These are phyloP conservation scores for Blastocystis sp. DNA, from an alignment of 352 stramenopile species.

Conservation along the genomic window DNA sequence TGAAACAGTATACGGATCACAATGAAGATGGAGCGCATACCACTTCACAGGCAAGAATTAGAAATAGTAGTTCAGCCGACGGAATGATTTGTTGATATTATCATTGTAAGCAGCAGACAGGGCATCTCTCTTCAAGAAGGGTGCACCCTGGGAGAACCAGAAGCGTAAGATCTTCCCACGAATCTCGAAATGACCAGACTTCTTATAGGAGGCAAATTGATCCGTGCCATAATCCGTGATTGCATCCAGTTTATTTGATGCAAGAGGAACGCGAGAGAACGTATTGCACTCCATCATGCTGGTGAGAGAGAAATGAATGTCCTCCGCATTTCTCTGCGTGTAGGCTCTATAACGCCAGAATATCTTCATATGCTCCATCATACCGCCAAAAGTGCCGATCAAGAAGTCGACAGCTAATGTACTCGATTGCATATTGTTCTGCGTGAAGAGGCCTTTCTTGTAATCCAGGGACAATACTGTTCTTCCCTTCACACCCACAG, in stretches of 20 bases:
- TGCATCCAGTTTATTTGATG: too few relatives aligned
- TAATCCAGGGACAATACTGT: not conserved
- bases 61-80: too few relatives aligned
- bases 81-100: too few relatives aligned
- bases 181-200: slow-evolving; percentile 7
- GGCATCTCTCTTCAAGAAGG: too few relatives aligned
- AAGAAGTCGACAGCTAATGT: not conserved
- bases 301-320: not conserved
- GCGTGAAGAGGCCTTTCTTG: not conserved
- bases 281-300: not conserved
- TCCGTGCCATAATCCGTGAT: not conserved
- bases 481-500: not conserved
- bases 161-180: too few relatives aligned
- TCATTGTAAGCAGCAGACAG: too few relatives aligned
- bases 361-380: not conserved
- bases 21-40: too few relatives aligned
- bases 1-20: too few relatives aligned
- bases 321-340: not conserved
- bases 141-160: too few relatives aligned
- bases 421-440: not conserved
- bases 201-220: slow-evolving; percentile 14
- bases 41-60: too few relatives aligned
- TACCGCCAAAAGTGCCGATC: not conserved
- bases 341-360: not conserved
- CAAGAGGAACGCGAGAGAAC: not conserved